Percentiles rank a stretch among this genome's conserved stretches.
phyloP scores from a whole-genome alignment of 192 early-diverging fungal genomes.

The Chytriomyces sp. region DNA sequence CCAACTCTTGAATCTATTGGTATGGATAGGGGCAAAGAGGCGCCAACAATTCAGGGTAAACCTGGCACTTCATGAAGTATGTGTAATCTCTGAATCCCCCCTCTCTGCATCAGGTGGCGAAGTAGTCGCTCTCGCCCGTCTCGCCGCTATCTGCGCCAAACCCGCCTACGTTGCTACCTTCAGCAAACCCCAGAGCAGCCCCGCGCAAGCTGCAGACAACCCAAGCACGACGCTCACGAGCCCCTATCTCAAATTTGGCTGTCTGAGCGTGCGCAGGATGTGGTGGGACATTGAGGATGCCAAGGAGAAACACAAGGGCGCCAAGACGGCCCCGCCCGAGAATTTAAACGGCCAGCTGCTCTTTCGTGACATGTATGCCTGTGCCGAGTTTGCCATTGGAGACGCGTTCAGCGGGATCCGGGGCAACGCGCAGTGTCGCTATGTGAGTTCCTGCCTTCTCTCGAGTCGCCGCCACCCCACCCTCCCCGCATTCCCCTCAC shows the following conservation, averaged over 20 bases:
- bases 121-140: background rate
- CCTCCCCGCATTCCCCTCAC: background rate
- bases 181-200: slow-evolving; percentile 35
- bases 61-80: too few species aligned
- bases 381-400: slow-evolving; percentile 11
- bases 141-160: background rate
- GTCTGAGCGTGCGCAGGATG: slow-evolving; percentile 10
- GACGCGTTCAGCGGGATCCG: background rate
- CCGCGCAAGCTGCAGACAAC: slow-evolving; percentile 12
- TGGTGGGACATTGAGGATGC: slow-evolving; percentile 4
- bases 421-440: slow-evolving; percentile 20
- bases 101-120: slow-evolving; percentile 21
- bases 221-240: slow-evolving; percentile 32
- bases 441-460: slow-evolving; percentile 7
- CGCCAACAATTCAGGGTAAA: too few species aligned
- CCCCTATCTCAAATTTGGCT: slow-evolving; percentile 36
- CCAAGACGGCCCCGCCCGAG: background rate
- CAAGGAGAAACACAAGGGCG: background rate
- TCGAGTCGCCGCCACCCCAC: background rate
- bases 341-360: slow-evolving; percentile 6
- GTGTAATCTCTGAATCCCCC: too few species aligned
- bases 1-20: background rate
- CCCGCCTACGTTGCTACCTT: slow-evolving; percentile 22
- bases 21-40: background rate
- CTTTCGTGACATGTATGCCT: slow-evolving; percentile 12